Conservation (phyloP, 345 rosid genomes). For the Xanthoceras sorbifolium region DNA sequence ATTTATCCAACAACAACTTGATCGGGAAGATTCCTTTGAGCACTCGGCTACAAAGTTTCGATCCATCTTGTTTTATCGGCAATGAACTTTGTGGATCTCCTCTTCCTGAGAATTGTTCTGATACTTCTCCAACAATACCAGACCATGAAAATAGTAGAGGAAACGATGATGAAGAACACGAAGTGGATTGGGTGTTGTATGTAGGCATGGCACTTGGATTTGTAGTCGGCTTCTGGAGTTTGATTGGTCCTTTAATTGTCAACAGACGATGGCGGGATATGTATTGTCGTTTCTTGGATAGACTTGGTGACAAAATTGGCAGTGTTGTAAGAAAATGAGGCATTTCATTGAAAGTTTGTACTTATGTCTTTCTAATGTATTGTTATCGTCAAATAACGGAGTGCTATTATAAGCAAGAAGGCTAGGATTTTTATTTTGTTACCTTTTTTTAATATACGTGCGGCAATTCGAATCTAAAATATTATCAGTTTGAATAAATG, state of each 20-base stretch:
- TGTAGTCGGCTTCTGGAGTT: neutral
- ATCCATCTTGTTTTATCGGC: neutral
- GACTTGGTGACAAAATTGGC: neutral
- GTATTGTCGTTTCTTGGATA: neutral
- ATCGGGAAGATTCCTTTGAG: constrained; percentile 18
- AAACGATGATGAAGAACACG: neutral
- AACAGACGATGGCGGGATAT: neutral
- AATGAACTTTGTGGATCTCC: constrained; percentile 4
- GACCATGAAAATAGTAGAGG: neutral
- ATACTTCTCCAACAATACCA: neutral
- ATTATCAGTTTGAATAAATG: no score
- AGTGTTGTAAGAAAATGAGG: neutral
- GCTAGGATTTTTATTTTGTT: no score
- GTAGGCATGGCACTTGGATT: neutral
- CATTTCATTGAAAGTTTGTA: neutral
- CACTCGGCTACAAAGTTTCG: neutral
- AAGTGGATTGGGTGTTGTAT: neutral
- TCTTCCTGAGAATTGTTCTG: neutral
- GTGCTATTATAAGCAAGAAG: no score
- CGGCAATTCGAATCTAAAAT: no score
- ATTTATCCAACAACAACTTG: neutral
- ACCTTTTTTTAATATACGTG: no score
- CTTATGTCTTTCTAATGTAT: no score
- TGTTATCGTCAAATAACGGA: no score
- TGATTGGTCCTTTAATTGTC: neutral